Evolutionary conservation across 257 asterid species (phyloP).

Genomic region (Cruciata laevipes): DNA sequence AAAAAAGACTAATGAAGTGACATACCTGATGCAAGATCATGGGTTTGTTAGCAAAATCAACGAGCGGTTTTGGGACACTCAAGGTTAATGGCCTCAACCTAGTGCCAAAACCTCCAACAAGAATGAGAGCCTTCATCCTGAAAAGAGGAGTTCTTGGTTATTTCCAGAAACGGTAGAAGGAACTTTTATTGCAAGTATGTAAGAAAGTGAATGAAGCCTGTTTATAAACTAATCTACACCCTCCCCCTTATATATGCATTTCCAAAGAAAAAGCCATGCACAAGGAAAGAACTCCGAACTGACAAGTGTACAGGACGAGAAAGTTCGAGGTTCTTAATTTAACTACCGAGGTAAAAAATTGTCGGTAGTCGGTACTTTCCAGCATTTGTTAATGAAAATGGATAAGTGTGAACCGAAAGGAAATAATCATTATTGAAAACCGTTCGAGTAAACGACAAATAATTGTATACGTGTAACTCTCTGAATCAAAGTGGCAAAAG

Average conservation of each 20-base stretch:
- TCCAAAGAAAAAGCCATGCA: conserved; percentile 23
- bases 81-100: conserved; percentile 88
- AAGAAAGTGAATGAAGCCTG: conserved; percentile 9
- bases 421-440: conserved; percentile 11
- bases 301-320: conserved; percentile 41
- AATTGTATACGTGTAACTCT: conserved; percentile 19
- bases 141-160: conserved; percentile 18
- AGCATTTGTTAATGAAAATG: conserved; percentile 31
- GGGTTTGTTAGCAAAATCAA: conserved; percentile 93
- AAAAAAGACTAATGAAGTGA: background rate
- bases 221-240: conserved; percentile 9
- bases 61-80: conserved; percentile 89
- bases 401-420: conserved; percentile 17
- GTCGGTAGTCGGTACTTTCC: conserved; percentile 35
- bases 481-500: conserved; percentile 18
- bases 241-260: conserved; percentile 16
- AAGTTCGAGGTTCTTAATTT: conserved; percentile 31
- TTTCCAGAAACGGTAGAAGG: conserved; percentile 11
- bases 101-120: conserved; percentile 94
- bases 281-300: conserved; percentile 25
- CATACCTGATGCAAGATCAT: conserved; percentile 99
- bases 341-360: conserved; percentile 17
- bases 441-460: conserved; percentile 23
- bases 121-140: conserved; percentile 89
- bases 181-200: background rate